A percentile compares a stretch with the other conserved stretches of the same genome.
Conservation (phyloP, 2,329 filamentous ascomycete genomes). For the Calycina herbarum region DNA sequence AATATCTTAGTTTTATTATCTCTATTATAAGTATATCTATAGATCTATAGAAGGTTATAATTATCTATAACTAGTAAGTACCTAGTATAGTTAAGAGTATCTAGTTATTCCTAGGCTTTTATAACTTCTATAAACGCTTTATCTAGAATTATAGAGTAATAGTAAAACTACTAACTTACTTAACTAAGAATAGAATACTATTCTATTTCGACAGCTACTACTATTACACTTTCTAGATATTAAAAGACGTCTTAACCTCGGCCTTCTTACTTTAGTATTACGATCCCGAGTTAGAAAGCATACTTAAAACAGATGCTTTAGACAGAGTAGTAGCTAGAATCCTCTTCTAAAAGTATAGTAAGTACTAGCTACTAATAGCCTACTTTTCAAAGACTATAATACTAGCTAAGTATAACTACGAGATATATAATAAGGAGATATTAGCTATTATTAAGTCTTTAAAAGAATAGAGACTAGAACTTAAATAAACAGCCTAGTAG, state of each 20-base stretch:
- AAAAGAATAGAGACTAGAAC: not conserved
- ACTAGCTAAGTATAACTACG: too few species aligned
- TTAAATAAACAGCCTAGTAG: not conserved
- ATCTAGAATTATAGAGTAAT: not conserved
- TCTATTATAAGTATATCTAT: too few species aligned
- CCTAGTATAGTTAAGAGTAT: too few species aligned
- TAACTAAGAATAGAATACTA: not conserved
- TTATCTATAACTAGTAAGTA: too few species aligned
- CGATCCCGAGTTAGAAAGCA: not conserved
- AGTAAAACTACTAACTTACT: not conserved
- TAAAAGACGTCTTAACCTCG: not conserved
- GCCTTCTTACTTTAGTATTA: not conserved
- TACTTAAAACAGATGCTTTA: not conserved
- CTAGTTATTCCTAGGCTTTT: too few species aligned
- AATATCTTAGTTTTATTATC: too few species aligned
- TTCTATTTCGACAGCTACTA: not conserved
- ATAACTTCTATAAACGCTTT: too few species aligned
- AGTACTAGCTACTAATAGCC: not conserved
- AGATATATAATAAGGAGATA: not conserved
- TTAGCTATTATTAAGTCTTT: not conserved
- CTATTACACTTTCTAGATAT: not conserved
- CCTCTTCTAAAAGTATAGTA: not conserved
- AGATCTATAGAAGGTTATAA: too few species aligned
- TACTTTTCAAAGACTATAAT: not conserved
- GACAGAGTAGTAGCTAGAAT: not conserved